Evolutionary conservation across 352 stramenopile species (phyloP).

Genomic region (Elongisporangium senticosum): DNA sequence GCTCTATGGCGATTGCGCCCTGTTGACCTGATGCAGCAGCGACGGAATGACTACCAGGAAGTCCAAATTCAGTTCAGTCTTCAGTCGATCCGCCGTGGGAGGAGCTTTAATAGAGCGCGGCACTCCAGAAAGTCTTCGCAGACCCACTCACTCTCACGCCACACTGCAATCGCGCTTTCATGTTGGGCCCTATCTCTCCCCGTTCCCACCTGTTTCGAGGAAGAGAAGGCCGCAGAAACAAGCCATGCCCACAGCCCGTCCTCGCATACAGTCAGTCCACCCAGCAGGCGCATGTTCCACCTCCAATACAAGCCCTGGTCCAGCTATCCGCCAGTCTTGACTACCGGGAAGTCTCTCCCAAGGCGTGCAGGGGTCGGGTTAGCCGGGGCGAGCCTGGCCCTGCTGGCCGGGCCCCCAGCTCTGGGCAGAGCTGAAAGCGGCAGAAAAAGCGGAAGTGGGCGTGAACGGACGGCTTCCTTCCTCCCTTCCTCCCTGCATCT

Average conservation of each 20-base stretch:
- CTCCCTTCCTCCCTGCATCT: neutral
- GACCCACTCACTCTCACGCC: no score
- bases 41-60: neutral
- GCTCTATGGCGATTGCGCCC: neutral
- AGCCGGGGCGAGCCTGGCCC: neutral
- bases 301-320: neutral
- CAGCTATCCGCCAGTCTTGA: conserved; percentile 1
- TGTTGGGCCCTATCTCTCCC: neutral
- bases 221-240: neutral
- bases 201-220: neutral
- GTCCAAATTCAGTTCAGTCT: neutral
- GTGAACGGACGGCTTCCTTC: neutral
- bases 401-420: neutral
- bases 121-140: no score
- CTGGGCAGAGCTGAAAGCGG: neutral
- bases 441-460: neutral
- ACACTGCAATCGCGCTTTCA: neutral
- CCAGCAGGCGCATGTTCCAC: no score
- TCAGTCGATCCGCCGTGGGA: neutral
- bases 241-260: neutral
- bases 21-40: neutral
- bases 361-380: neutral
- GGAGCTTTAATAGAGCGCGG: neutral
- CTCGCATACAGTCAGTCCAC: neutral
- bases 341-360: conserved; percentile 7